phyloP scores from a whole-genome alignment of 2,329 filamentous ascomycete species.

The Cladophialophora yegresii region DNA sequence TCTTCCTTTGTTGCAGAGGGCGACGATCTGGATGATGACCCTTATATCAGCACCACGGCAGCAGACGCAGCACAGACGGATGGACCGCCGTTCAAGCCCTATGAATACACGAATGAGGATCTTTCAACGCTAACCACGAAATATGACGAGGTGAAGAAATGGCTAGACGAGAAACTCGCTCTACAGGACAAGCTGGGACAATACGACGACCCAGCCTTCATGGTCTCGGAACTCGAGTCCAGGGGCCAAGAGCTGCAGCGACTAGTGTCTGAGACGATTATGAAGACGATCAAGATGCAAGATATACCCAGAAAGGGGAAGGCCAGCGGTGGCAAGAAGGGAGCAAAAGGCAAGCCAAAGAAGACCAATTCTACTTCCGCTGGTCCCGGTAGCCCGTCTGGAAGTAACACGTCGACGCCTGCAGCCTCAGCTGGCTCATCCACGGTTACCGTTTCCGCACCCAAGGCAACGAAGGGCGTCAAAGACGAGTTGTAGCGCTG shows the following conservation, averaged over 20 bases:
- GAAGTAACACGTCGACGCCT: constrained; percentile 9
- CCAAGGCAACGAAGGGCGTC: constrained; percentile 19
- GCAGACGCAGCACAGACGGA: constrained; percentile 41
- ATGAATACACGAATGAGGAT: constrained; percentile 71
- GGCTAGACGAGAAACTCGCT: constrained; percentile 72
- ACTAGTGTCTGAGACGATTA: constrained; percentile 67
- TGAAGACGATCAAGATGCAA: constrained; percentile 66
- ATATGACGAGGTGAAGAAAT: constrained; percentile 65
- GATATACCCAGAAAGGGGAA: constrained; percentile 38
- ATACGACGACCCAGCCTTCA: constrained; percentile 73
- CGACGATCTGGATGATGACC: constrained; percentile 75
- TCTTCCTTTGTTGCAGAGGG: constrained; percentile 51
- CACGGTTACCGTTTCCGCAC: constrained; percentile 15
- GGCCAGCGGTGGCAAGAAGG: constrained; percentile 38
- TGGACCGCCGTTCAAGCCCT: constrained; percentile 46
- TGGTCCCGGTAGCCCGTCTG: constrained; percentile 12
- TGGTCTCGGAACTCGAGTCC: constrained; percentile 68
- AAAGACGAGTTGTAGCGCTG: constrained; percentile 39
- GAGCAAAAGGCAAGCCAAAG: constrained; percentile 38
- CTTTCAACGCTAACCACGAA: constrained; percentile 65
- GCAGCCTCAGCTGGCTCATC: constrained; percentile 8
- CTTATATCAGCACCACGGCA: constrained; percentile 44
- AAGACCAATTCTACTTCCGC: constrained; percentile 36
- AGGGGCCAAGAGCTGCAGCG: constrained; percentile 72
- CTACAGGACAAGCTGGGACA: constrained; percentile 69